Evolutionary conservation across 2,329 filamentous ascomycete species (phyloP), one percentile per base, ranked within the genome.

Genomic region (Fusarium poae): DNA sequence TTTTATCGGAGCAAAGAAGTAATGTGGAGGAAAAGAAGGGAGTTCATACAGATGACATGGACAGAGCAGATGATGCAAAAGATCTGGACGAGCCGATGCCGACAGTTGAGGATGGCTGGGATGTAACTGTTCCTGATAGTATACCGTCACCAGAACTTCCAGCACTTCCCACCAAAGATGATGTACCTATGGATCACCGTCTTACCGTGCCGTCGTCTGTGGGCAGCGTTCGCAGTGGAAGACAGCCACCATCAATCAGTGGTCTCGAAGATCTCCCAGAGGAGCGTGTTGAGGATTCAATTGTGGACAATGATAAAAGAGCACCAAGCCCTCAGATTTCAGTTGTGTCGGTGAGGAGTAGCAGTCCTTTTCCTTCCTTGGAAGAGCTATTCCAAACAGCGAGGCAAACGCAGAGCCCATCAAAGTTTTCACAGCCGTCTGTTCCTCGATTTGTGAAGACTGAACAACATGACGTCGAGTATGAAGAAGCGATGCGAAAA

Each of bases 161-260:
- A 39, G 39, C 59, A 13, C 45, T 58, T n/a, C 51, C 58, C 20
- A 62, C 46, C 30, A 68, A 66, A 16, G 52, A 54, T 11, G 45
- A 54, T 8, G 23, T 43, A 44, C 13, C 40, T 12, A 34, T 54
- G 34, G 66, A 62, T 11, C 43, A 71, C 35, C 59, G 51, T 35
- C 35, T 61, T 27, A 21, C 46, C 8, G 65, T 72, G 6, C 63
- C 68, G 18, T 69, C 68, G 7, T 74, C 73, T 30, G 74, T 74
- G 11, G 79, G 78, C 61, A 86, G 81, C 68, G 74, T 79, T 67
- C 79, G 46, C 62, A 86, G 82, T 70, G 85, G 85, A 25, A 81
- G 84, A 16, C 86, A 88, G 59, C 81, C 82, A 5, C 83, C 85
- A 57, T 81, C 79, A 7, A 74, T 79, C 15, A 79, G 80, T 35